Base-by-base conservation (phyloP, 2,329 filamentous ascomycete species). In the Periconia digitata region DNA sequence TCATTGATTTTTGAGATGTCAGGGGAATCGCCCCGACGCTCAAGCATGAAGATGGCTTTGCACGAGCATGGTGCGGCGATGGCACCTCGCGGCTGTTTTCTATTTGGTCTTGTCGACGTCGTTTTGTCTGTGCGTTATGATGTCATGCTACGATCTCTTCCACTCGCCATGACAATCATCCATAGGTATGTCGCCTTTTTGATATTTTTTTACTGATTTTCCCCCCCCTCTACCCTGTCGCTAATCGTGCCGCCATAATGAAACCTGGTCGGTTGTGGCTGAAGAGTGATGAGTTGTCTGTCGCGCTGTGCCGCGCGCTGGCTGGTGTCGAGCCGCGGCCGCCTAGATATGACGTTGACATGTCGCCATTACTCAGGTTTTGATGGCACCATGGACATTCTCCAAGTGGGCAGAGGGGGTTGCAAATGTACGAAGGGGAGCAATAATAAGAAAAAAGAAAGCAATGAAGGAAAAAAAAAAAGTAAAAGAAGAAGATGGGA, bases 231-330 rank as follows among this genome's bases (percentile, higher is more conserved):
- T 46, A 36, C 27, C 15, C 17, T 17, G 16, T 36, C 17, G 17
- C 37, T 18, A 16, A 18, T 29, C 40, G 15, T 37, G 21, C 44
- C 16, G 10, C 13, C 17, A 44, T 37, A 24, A 22, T 37, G 34
- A 34, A 37, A 32, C 24, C 45, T 24, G 23, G 35, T 46, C 8
- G 47, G 46, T 49, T 53, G 47, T 40, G 47, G 42, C 50, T 47
- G 49, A 55, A 48, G 48, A 46, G 23, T 40, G 43, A 47, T 65
- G 61, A 58, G 61, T 49, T 64, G 59, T 62, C 51, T 56, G 47
- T 48, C 40, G 50, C 51, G 48, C 54, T 44, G 54, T 44, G 29
- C 40, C 38, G 20, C 49, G 46, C 46, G 49, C 42, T 51, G 49
- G 49, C 49, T 13, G 34, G 29, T 20, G 17, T 18, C 21, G 49